Conservation (phyloP, 1,139 yeast species). For the Pichia sp. region DNA sequence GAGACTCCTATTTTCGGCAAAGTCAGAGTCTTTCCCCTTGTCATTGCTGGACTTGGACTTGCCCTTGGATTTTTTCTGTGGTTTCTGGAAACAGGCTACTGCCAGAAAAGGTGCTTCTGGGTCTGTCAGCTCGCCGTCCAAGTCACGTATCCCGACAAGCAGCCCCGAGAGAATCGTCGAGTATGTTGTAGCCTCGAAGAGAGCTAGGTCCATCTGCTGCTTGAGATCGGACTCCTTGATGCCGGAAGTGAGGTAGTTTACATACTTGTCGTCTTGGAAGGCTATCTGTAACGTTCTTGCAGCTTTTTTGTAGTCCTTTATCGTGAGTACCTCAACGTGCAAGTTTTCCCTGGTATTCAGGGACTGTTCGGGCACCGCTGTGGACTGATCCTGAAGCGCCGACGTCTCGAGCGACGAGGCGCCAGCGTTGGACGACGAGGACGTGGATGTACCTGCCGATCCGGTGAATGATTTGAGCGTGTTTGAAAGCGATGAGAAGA, state of each 20-base stretch:
- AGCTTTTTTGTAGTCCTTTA: slow-evolving; percentile 49
- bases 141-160: slow-evolving; percentile 49
- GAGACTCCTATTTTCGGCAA: slow-evolving; percentile 22
- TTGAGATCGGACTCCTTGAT: slow-evolving; percentile 34
- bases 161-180: slow-evolving; percentile 57
- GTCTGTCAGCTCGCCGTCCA: slow-evolving; percentile 29
- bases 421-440: neutral
- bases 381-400: neutral
- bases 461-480: neutral
- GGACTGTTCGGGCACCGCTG: neutral
- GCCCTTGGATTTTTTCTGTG: slow-evolving; percentile 35
- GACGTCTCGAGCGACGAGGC: neutral
- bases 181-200: slow-evolving; percentile 55
- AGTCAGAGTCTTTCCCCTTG: slow-evolving; percentile 1
- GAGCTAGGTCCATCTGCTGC: slow-evolving; percentile 42
- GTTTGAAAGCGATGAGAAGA: neutral
- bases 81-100: slow-evolving; percentile 61
- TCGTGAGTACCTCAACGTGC: slow-evolving; percentile 30
- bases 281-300: slow-evolving; percentile 52
- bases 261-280: slow-evolving; percentile 50
- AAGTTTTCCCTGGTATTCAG: slow-evolving; percentile 13
- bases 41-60: neutral
- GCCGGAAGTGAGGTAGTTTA: slow-evolving; percentile 44
- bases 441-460: neutral
- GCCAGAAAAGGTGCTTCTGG: slow-evolving; percentile 48